Conservation (phyloP, 768 basidiomycete species). For the Cyathus striatus region DNA sequence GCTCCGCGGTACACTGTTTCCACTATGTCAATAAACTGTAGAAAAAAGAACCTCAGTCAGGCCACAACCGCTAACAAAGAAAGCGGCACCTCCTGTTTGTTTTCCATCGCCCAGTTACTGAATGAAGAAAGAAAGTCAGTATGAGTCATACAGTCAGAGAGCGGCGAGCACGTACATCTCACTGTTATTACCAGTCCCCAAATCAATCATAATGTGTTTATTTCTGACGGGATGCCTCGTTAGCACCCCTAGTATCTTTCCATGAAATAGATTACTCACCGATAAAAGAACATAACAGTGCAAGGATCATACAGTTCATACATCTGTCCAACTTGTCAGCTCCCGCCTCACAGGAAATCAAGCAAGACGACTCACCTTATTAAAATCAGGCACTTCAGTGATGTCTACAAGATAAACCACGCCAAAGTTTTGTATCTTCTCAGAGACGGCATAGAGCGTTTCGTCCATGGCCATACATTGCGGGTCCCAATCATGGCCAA, state of each 20-base stretch:
- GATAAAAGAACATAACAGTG: too few relatives aligned
- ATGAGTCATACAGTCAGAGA: conserved; percentile 5
- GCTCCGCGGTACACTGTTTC: conserved; percentile 98
- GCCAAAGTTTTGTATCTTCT: conserved; percentile 98
- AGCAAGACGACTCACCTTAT: conserved; percentile 67
- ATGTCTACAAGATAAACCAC: conserved; percentile 96
- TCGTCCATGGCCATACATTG: conserved; percentile 99
- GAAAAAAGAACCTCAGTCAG: conserved; percentile 48
- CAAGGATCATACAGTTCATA: too few relatives aligned
- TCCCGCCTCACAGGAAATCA: background rate
- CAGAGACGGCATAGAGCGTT: conserved; percentile 85
- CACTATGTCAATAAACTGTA: too few relatives aligned
- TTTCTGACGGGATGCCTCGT: too few relatives aligned
- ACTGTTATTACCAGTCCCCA: conserved; percentile 98
- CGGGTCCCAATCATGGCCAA: too few relatives aligned
- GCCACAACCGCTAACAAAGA: background rate
- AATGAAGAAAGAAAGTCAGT: background rate
- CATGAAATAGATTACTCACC: too few relatives aligned
- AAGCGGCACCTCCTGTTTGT: conserved; percentile 92
- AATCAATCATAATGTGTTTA: conserved; percentile 99
- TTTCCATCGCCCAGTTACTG: conserved; percentile 99
- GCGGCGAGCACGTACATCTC: conserved; percentile 75
- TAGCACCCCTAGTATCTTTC: too few relatives aligned
- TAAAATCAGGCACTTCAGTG: conserved; percentile 96
- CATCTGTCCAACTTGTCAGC: background rate